Evolutionary conservation across 805 yeast genomes (phyloP).

Genomic region (Jamesozyma gamospora): DNA sequence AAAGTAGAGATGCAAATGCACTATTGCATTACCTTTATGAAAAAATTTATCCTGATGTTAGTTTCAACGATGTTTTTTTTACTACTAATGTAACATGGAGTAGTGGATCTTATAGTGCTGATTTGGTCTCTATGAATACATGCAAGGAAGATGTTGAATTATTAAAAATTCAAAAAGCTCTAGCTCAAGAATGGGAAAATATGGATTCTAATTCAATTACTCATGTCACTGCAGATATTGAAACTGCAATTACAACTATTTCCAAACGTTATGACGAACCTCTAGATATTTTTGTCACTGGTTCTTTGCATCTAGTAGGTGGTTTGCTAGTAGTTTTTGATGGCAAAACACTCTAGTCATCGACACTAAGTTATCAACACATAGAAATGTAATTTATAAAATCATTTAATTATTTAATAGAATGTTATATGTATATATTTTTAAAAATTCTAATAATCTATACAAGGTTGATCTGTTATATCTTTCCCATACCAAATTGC

Average conservation of each 20-base stretch:
- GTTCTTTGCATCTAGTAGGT: constrained; percentile 90
- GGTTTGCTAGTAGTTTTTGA: constrained; percentile 85
- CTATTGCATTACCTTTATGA: constrained; percentile 47
- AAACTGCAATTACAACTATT: constrained; percentile 52
- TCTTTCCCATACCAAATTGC: constrained; percentile 57
- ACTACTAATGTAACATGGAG: constrained; percentile 91
- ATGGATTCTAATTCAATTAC: constrained; percentile 33
- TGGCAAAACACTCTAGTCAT: neutral
- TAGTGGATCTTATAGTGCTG: constrained; percentile 67
- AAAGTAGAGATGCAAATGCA: constrained; percentile 72
- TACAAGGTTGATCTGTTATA: constrained; percentile 48
- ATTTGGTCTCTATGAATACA: constrained; percentile 76
- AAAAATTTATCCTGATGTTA: constrained; percentile 32
- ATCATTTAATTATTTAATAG: neutral
- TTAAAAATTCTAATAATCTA: constrained; percentile 11
- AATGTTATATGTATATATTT: neutral
- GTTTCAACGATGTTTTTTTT: constrained; percentile 71
- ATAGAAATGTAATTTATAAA: neutral
- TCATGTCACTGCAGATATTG: constrained; percentile 63
- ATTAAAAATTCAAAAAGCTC: constrained; percentile 67
- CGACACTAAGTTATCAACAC: too few species aligned
- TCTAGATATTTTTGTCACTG: constrained; percentile 80
- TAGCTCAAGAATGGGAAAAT: constrained; percentile 60
- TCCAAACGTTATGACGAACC: constrained; percentile 20
- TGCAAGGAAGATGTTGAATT: constrained; percentile 69